Percentiles rank a stretch among this genome's conserved stretches.
Conservation (phyloP, 345 rosid species). For the Orychophragmus violaceus region DNA sequence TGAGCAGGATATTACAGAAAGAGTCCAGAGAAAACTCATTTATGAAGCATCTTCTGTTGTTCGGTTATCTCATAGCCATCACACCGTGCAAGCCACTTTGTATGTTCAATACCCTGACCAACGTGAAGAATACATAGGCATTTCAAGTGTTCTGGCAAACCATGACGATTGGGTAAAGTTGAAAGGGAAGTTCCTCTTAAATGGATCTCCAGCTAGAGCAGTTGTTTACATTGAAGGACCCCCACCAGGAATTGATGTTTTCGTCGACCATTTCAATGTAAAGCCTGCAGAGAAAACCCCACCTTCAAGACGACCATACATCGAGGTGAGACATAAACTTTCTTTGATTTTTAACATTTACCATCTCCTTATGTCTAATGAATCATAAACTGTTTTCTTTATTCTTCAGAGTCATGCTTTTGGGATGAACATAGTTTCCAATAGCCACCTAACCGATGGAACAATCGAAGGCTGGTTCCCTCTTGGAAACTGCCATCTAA, state of each 20-base stretch:
- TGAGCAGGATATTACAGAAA: slow-evolving; percentile 79
- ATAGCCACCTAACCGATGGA: slow-evolving; percentile 51
- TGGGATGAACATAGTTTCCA: slow-evolving; percentile 67
- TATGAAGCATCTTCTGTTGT: slow-evolving; percentile 68
- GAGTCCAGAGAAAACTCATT: slow-evolving; percentile 65
- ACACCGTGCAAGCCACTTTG: slow-evolving; percentile 60
- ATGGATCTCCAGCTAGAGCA: slow-evolving; percentile 66
- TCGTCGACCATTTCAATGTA: slow-evolving; percentile 57
- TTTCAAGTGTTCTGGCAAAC: slow-evolving; percentile 78
- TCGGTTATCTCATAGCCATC: slow-evolving; percentile 59
- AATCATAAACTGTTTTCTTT: neutral
- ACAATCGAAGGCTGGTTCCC: slow-evolving; percentile 83
- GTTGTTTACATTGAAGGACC: slow-evolving; percentile 92
- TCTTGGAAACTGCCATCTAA: slow-evolving; percentile 72
- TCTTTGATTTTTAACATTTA: neutral
- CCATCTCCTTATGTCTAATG: neutral
- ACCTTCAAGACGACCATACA: slow-evolving; percentile 56
- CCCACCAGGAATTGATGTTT: slow-evolving; percentile 79
- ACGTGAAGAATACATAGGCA: slow-evolving; percentile 71
- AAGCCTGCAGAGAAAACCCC: slow-evolving; percentile 67
- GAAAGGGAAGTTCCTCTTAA: slow-evolving; percentile 83
- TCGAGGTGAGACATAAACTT: slow-evolving; percentile 43
- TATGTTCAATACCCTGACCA: slow-evolving; percentile 65
- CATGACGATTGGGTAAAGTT: slow-evolving; percentile 70
- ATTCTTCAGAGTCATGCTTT: slow-evolving; percentile 53